These are phyloP conservation scores for Mycocalia duriaeana DNA, from an alignment of 1,284 basidiomycete species.

Conservation along the genomic window DNA sequence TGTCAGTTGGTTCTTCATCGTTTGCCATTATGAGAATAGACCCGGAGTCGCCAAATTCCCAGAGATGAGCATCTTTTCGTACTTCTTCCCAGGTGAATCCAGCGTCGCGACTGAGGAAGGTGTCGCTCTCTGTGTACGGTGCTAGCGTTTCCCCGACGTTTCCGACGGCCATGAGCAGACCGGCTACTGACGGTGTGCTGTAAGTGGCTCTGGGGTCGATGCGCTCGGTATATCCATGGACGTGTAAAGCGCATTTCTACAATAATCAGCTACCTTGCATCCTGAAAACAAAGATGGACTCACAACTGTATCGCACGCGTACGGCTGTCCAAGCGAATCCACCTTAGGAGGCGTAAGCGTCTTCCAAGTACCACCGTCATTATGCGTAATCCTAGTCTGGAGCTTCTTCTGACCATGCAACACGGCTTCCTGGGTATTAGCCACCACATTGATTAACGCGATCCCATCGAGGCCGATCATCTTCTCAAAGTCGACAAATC, in stretches of 20 bases:
- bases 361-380: slow-evolving; percentile 95
- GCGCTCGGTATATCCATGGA: slow-evolving; percentile 96
- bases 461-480: slow-evolving; percentile 95
- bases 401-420: slow-evolving; percentile 75
- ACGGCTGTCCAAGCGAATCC: slow-evolving; percentile 77
- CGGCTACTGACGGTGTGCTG: slow-evolving; percentile 87
- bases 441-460: slow-evolving; percentile 87
- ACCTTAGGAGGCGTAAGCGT: slow-evolving; percentile 66
- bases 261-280: not conserved
- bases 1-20: slow-evolving; percentile 90
- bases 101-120: slow-evolving; percentile 93
- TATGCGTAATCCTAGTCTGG: slow-evolving; percentile 90
- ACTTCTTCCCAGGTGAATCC: slow-evolving; percentile 99
- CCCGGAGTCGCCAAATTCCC: slow-evolving; percentile 97
- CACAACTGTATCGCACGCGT: slow-evolving; percentile 75
- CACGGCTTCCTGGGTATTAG: slow-evolving; percentile 75
- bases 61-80: slow-evolving; percentile 95
- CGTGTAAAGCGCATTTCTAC: slow-evolving; percentile 81
- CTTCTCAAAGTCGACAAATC: slow-evolving; percentile 98
- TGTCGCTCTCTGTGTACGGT: slow-evolving; percentile 85
- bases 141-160: slow-evolving; percentile 87
- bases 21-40: slow-evolving; percentile 91
- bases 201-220: slow-evolving; percentile 87
- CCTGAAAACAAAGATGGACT: slow-evolving; percentile 8
- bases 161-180: slow-evolving; percentile 94